Evolutionary conservation across 768 basidiomycete genomes (phyloP), one percentile per base, ranked within the genome.

Genomic region (Naganishia friedmannii): DNA sequence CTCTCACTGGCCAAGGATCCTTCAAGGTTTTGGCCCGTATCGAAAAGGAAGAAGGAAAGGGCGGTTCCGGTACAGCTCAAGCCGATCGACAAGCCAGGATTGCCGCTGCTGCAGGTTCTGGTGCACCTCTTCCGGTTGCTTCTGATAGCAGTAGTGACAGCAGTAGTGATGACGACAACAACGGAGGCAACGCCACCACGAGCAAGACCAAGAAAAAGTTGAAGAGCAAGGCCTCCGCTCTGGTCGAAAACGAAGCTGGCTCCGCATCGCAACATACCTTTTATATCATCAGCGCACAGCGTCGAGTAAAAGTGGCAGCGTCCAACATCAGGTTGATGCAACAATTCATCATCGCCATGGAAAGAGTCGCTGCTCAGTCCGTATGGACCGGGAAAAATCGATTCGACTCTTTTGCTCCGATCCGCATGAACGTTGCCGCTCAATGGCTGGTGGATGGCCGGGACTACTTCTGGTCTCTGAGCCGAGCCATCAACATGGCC

Each of bases 391-490:
- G 88, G 19, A 84, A 84, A 42, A 93, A 97, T 79, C 84, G 94
- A n/a, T 97, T 96, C 78, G 90, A 88, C 70, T 93, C 91, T 70
- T 99, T 95, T 81, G 89, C 95, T 5, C 95, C 95, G 0, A 89
- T 97, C 66, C 86, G 95, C 37, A 81, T 90, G 74, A 94, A 97
- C 76, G 94, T 94, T 5, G 90, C 93, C 29, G 91, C 94, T 5
- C 94, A 98, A 76, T 99, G 95, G 95, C 87, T 99, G 2, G 93
- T 98, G 21, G 95, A 99, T 80, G 95, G 95, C 90, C 88, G 95
- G 13, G 95, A 99, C 79, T 99, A 99, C 78, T 95, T 93, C 82
- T 99, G 95, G 96, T 95, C 94, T 77, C 83, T 99, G 28, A 92
- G 91, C 28, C 86, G 92, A 48, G 95, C 95, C 0, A 89, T 99